Evolutionary conservation across 345 rosid genomes (phyloP), one percentile per base, ranked within the genome.

Genomic region (Sonneratia caseolaris): DNA sequence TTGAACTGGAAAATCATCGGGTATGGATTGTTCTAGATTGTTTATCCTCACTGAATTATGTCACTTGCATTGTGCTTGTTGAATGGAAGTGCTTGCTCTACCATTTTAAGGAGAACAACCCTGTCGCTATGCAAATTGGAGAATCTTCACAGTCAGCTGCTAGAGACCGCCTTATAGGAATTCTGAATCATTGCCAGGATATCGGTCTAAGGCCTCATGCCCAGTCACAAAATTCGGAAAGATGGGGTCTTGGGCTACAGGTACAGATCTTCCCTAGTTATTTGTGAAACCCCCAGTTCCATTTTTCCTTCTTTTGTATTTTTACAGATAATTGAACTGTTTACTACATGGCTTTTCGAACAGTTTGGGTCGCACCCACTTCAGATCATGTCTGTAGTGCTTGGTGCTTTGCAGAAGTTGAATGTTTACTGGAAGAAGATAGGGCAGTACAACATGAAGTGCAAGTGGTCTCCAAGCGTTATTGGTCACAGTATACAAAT

Each of bases 371-470:
- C 95, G 56, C 94, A 84, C 74, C 99, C 98, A 5, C 91, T 89
- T 70, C 97, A 90, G 74, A 92, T 95, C 76, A 92, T 91, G 98
- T 85, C 84, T 14, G 96, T 87, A 73, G 90, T 95, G 72, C 90
- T 90, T 72, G 87, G 84, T 80, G 96, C 99, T 35, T 76, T 95
- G 79, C 90, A 82, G 81, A 93, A 89, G 72, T 80, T 95, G 82
- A 89, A 85, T 73, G 99, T 90, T 36, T 78, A 87, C 73, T 95
- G 99, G 99, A 92, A 95, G 83, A 95, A 89, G 85, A 92, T 92
- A 37, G 96, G 98, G 66, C 97, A 90, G 67, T 92, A 95, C 84
- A 90, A 92, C 85, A 84, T 95, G 92, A 92, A 90, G 82, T 95
- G 97, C 87, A 82, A 91, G 81, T 92, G 98, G 98, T 78, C 90